A percentile compares a stretch with the other conserved stretches of the same genome.
Evolutionary conservation across 441 rosid genomes (phyloP).

Genomic region (Aleurites moluccanus): DNA sequence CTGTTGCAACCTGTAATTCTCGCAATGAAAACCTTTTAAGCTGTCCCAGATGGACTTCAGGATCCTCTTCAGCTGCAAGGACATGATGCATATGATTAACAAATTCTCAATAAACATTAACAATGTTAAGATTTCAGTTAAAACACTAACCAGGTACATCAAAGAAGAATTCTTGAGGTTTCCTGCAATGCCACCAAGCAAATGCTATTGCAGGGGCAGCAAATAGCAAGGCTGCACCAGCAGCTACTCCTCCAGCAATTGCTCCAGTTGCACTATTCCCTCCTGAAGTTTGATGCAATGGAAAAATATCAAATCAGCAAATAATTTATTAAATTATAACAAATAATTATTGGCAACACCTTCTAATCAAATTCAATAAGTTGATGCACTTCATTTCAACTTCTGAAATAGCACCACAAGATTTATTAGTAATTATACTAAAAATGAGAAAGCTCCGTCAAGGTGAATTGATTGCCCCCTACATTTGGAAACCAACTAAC

Average conservation of each 20-base stretch:
- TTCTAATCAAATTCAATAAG: not conserved
- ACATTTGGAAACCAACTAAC: not conserved
- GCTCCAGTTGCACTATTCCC: conserved; percentile 76
- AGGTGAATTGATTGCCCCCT: not conserved
- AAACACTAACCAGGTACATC: conserved; percentile 78
- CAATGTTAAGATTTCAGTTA: not conserved
- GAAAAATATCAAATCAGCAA: conserved; percentile 9
- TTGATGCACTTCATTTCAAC: conserved; percentile 12
- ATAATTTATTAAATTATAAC: not conserved
- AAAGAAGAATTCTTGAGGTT: conserved; percentile 77
- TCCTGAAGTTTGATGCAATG: conserved; percentile 38
- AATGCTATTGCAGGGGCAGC: conserved; percentile 92
- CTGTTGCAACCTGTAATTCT: conserved; percentile 90
- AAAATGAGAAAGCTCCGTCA: not conserved
- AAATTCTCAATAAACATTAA: not conserved
- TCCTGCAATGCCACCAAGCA: conserved; percentile 87
- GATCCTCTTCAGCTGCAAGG: conserved; percentile 85
- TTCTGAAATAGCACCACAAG: not conserved
- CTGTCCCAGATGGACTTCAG: conserved; percentile 92
- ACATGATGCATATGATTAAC: conserved; percentile 4
- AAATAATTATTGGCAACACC: conserved; percentile 4
- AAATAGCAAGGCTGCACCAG: conserved; percentile 82
- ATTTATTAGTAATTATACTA: not conserved
- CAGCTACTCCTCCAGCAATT: conserved; percentile 93
- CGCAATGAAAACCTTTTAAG: conserved; percentile 85